Evolutionary conservation across 441 rosid species (phyloP), one percentile per base, ranked within the genome.

Genomic region (Gossypium davidsonii): DNA sequence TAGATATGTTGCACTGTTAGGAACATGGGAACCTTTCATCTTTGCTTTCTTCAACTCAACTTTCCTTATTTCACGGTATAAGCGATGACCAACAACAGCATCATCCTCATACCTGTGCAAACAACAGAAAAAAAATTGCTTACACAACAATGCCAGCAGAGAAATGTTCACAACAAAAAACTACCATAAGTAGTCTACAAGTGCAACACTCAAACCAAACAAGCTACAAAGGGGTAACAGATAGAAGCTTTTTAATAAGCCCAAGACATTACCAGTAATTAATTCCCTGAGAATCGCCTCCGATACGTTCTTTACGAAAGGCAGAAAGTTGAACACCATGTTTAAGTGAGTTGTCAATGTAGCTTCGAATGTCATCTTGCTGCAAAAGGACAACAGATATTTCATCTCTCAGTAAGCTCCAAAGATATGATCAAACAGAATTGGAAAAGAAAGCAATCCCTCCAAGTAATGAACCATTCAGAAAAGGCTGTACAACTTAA

Each of bases 271-370:
- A 96, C 99, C 99, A 96, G 77, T 89, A 96, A 83, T 85, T 86
- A 76, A 93, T 85, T 79, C 98, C 99, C 78, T 86, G 87, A 25
- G 96, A 93, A 86, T 96, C 98, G 76, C 99, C 99, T 77, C 99
- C 99, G 62, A 84, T 65, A 23, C 97, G 98, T 74, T 93, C 97
- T 87, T 86, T 93, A 52, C 99, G 97, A 68, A 96, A 93, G 73
- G 82, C 79, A 46, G 97, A 83, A 77, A 90, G 94, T 72, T 86
- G 97, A 76, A 87, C 85, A 26, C 98, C 95, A 78, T 87, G 89
- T 81, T 93, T 96, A 39, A 96, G 75, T 59, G 97, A 90, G 81
- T 79, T 87, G 79, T 96, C 99, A 74, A 96, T 93, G 80, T 86
- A 91, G 85, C 84, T 86, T 72, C 88, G 85, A 74, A 91, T 87